Evolutionary conservation across 169 alveolate genomes (phyloP).

Genomic region (Babesia microti): DNA sequence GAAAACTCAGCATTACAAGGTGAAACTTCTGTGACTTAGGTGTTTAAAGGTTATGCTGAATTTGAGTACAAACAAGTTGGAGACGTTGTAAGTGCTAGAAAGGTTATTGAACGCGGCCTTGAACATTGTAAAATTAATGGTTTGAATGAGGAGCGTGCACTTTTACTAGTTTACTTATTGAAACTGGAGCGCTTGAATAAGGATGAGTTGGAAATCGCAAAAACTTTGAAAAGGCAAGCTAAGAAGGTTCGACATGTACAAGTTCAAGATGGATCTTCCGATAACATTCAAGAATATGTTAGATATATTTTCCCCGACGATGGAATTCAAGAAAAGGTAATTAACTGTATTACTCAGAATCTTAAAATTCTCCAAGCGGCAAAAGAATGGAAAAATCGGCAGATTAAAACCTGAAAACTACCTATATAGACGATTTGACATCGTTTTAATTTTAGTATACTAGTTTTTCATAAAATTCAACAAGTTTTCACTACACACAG

Average conservation of each 20-base stretch:
- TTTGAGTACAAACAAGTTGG: slow-evolving; percentile 52
- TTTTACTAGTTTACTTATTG: slow-evolving; percentile 40
- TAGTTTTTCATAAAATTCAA: too few species aligned
- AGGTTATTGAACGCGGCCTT: slow-evolving; percentile 57
- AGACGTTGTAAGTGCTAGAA: slow-evolving; percentile 38
- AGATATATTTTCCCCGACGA: slow-evolving; percentile 66
- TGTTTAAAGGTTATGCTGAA: slow-evolving; percentile 54
- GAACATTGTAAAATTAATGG: slow-evolving; percentile 52
- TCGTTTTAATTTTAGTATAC: too few species aligned
- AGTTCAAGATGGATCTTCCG: slow-evolving; percentile 43
- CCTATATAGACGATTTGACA: too few species aligned
- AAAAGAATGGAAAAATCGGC: slow-evolving; percentile 25
- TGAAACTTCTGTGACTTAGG: slow-evolving; percentile 18
- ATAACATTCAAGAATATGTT: slow-evolving; percentile 40
- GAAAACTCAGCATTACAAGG: slow-evolving; percentile 82
- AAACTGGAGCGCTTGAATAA: slow-evolving; percentile 50
- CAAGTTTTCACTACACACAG: too few species aligned
- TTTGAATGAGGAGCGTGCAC: slow-evolving; percentile 58
- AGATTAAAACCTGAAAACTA: neutral
- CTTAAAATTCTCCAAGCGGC: slow-evolving; percentile 37
- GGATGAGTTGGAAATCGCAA: slow-evolving; percentile 32
- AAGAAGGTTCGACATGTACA: slow-evolving; percentile 57
- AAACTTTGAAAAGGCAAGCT: slow-evolving; percentile 45
- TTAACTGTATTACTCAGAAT: neutral
- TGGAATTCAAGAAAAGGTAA: slow-evolving; percentile 47